These are phyloP conservation scores for Diaporthe citri DNA, from an alignment of 2,329 filamentous ascomycete species.

Conservation along the genomic window DNA sequence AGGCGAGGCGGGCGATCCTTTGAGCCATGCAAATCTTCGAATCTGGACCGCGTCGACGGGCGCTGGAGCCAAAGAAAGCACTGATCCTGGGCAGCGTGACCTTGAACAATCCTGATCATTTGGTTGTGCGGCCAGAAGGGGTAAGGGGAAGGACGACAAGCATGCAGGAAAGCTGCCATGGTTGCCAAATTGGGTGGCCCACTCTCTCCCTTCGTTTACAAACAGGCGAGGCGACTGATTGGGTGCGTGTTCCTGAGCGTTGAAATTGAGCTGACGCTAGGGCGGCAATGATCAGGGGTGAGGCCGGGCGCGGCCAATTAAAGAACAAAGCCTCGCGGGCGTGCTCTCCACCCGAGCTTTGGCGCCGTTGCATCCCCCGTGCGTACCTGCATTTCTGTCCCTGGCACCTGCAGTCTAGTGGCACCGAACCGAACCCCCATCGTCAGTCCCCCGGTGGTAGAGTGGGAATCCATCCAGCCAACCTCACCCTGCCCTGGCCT, in stretches of 20 bases:
- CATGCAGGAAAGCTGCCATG: conserved; percentile 7
- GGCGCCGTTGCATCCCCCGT: conserved; percentile 40
- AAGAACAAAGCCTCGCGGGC: conserved; percentile 17
- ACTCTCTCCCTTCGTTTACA: conserved; percentile 45
- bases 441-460: not conserved
- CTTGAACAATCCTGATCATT: conserved; percentile 21
- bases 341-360: conserved; percentile 34
- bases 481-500: not conserved
- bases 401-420: conserved; percentile 39
- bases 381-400: conserved; percentile 38
- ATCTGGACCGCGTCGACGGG: conserved; percentile 15
- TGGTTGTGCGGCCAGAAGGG: conserved; percentile 20
- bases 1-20: conserved; percentile 19
- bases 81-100: conserved; percentile 20
- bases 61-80: conserved; percentile 15
- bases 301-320: conserved; percentile 35
- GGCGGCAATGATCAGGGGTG: conserved; percentile 39
- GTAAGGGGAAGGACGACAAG: conserved; percentile 17
- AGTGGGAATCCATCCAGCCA: not conserved
- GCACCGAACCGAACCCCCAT: conserved; percentile 31
- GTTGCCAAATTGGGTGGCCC: conserved; percentile 40
- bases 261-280: conserved; percentile 40
- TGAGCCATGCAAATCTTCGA: conserved; percentile 9
- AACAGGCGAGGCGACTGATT: conserved; percentile 36
- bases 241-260: conserved; percentile 42